Percentiles rank a stretch among this genome's conserved stretches.
These are phyloP conservation scores for Penicillium verrucosum DNA, from an alignment of 2,329 filamentous ascomycete genomes.

Conservation along the genomic window DNA sequence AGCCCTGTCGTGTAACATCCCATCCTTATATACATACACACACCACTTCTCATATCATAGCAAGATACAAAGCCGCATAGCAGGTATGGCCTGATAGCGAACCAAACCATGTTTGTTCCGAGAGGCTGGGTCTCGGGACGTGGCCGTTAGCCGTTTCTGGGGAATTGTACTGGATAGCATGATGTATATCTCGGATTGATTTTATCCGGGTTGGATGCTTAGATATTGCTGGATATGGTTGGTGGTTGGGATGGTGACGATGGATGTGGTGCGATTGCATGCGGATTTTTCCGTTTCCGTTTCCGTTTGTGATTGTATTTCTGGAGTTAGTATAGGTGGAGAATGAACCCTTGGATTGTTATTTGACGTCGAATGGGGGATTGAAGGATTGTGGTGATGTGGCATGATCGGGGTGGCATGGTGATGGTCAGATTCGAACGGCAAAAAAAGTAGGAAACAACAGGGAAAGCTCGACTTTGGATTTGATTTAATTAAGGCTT, in stretches of 20 bases:
- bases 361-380: background rate
- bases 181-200: conserved; percentile 1
- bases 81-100: conserved; percentile 11
- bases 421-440: conserved; percentile 1
- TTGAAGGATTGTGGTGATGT: background rate
- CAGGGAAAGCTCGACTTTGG: background rate
- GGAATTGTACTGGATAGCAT: background rate
- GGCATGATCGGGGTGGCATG: conserved; percentile 9
- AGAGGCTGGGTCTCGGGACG: background rate
- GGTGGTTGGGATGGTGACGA: conserved; percentile 10
- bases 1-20: background rate
- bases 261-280: conserved; percentile 13
- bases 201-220: background rate
- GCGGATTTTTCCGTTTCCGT: background rate
- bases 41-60: no score
- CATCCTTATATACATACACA: conserved; percentile 10
- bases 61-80: background rate
- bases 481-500: background rate
- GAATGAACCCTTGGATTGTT: background rate
- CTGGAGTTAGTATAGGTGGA: background rate
- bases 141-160: background rate
- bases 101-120: background rate
- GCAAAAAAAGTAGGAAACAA: background rate
- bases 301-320: background rate
- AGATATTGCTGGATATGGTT: background rate